A percentile compares a stretch with the other conserved stretches of the same genome.
phyloP scores from a whole-genome alignment of 306 rosid genomes.

The Canavalia ensiformis region DNA sequence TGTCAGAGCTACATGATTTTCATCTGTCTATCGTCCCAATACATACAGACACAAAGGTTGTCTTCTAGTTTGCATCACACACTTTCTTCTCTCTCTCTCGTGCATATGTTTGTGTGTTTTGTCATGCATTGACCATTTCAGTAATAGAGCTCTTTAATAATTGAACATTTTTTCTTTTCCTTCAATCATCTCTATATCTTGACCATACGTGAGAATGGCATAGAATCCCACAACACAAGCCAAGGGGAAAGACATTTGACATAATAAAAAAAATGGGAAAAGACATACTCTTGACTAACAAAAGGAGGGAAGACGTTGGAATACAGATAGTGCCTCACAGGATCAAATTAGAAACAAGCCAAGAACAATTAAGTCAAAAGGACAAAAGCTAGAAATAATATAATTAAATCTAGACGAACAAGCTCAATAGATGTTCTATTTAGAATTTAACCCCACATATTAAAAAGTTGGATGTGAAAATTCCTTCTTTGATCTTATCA shows the following conservation, averaged over 20 bases:
- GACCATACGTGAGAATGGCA: background rate
- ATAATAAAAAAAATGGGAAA: background rate
- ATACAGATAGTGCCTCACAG: constrained; percentile 54
- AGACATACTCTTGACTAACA: constrained; percentile 15
- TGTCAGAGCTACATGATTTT: constrained; percentile 44
- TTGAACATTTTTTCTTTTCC: constrained; percentile 42
- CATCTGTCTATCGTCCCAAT: constrained; percentile 24
- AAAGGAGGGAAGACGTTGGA: constrained; percentile 30
- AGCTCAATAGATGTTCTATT: constrained; percentile 40
- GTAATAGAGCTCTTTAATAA: constrained; percentile 25
- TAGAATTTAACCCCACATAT: constrained; percentile 22
- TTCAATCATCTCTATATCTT: constrained; percentile 33
- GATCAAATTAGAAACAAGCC: constrained; percentile 58
- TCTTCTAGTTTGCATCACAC: constrained; percentile 39
- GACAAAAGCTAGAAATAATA: constrained; percentile 46
- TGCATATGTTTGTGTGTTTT: constrained; percentile 14
- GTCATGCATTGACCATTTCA: constrained; percentile 41
- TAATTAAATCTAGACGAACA: constrained; percentile 11
- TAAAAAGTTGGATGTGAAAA: constrained; percentile 42
- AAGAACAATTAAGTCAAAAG: constrained; percentile 52
- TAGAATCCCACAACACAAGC: constrained; percentile 28
- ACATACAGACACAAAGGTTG: constrained; percentile 35
- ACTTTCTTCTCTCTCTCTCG: constrained; percentile 43
- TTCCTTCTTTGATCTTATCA: constrained; percentile 44
- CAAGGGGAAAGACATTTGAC: constrained; percentile 18